These are phyloP conservation scores for Prunus salicina DNA, from an alignment of 306 rosid species.

Conservation along the genomic window DNA sequence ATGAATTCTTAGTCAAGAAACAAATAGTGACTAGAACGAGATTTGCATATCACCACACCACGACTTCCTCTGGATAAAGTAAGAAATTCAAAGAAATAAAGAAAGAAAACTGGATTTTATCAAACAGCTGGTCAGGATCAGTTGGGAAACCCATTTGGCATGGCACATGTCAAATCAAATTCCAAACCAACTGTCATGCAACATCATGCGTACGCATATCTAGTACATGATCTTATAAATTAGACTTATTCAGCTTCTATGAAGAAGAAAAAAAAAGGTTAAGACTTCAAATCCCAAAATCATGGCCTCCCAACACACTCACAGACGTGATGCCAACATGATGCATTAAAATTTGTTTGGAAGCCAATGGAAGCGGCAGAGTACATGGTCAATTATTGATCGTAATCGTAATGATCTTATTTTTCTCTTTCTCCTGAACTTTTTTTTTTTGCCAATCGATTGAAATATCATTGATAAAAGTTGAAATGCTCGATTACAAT, in stretches of 20 bases:
- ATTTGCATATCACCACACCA: neutral
- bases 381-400: conserved; percentile 38
- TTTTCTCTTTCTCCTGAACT: neutral
- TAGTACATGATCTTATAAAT: neutral
- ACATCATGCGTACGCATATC: neutral
- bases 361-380: conserved; percentile 50
- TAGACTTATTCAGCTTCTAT: too few relatives aligned
- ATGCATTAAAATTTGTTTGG: neutral
- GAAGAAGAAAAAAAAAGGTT: too few relatives aligned
- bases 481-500: too few relatives aligned
- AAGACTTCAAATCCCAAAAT: neutral
- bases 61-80: neutral
- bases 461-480: too few relatives aligned
- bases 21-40: neutral
- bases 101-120: neutral
- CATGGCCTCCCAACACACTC: conserved; percentile 1
- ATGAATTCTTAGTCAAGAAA: neutral
- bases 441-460: too few relatives aligned
- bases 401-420: neutral
- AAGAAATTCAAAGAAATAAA: too few relatives aligned
- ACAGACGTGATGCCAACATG: neutral
- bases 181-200: conserved; percentile 3
- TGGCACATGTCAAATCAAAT: neutral
- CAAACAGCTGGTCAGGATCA: neutral
- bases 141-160: neutral